Base-by-base conservation (phyloP, 352 stramenopile species). In the Phytopythium oedochilum region DNA sequence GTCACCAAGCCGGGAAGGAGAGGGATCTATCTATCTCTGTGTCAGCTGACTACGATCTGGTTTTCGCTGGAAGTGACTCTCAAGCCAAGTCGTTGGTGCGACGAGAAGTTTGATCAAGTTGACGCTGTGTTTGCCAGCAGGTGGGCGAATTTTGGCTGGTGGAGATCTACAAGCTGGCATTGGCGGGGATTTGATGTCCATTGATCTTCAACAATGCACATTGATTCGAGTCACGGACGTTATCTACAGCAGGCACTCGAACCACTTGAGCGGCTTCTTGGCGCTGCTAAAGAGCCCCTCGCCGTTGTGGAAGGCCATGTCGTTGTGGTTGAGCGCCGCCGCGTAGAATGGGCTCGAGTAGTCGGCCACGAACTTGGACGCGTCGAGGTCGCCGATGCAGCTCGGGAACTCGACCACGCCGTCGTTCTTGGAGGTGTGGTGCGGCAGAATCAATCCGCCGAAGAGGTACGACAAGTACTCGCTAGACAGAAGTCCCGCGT, bases 251-350 rank as follows among this genome's bases (percentile, higher is more conserved):
- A 69, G 38, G 26, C 73, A 82, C 57, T 83, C 70, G 49, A 86
- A 83, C 75, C 75, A 86, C 55, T 86, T 83, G 36, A 78, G 55
- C 2, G 75, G 75, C 52, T 86, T 86, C 55, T 78, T 60, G n/a
- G 59, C 59, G 35, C 64, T 67, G 42, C 71, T 69, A 34, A 80
- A 78, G 32, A 75, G 61, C 5, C 63, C 64, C 31, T 88, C 77
- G n/a, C 73, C 71, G 55, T 79, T 70, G 55, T 76, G 70, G 66
- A 88, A 85, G 18, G 71, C 68, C 22, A 63, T 80, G 55, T 88
- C 77, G 20, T 59, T 60, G 57, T 88, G 77, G 60, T 84, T 88
- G 39, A 88, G 53, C 39, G 70, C 72, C n/a, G 70, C 70, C n/a
- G 61, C 58, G 62, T 88, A 86, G 68, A 70, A 82, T 32, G 48